Base-by-base conservation (phyloP, 78 protist genomes). In the Chrysochromulina tobinii region DNA sequence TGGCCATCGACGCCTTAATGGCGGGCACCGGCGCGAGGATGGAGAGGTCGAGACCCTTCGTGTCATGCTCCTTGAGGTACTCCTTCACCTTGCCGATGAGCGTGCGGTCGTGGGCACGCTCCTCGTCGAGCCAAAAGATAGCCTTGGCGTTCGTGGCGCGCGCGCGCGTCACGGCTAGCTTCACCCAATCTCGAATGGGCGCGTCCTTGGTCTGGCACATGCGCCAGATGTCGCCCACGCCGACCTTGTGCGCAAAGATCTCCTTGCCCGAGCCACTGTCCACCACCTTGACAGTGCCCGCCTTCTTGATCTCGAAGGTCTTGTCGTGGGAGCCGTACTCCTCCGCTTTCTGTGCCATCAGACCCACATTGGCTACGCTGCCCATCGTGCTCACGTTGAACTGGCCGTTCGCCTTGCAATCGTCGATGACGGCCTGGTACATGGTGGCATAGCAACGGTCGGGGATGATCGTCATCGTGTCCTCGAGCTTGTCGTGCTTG, bases 291-390 rank as follows among this genome's bases (percentile, higher is more conserved):
- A 67, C 48, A 2, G 11, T 2, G 55, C 81, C 57, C 23, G 55
- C 90, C 18, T 20, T 3, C 25, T n/a, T 61, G 6, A 66, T 4
- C 66, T 68, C 66, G 48, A 91, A 91, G 25, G 93, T 91, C 87
- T 91, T 91, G 90, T 91, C 93, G 90, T 91, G 93, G 9, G 90
- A 86, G 55, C 93, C 93, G 89, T 91, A 91, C 50, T 91, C 93
- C 90, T 91, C 90, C 6, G 93, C 93, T 77, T 91, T 91, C 83
- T 91, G 83, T 64, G 93, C 93, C 93, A 91, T 91, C 61, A 91
- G 93, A 17, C 93, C 93, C 64, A 91, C 87, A 64, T 79, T 79
- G 20, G 64, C 9, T 11, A 79, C 87, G 64, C 5, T n/a, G 64
- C 87, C 91, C 88, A 90, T 90, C 21, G 90, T 86, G 38, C 77